Base-by-base conservation (phyloP, 352 stramenopile genomes). In the Globisporangium iwayamae region DNA sequence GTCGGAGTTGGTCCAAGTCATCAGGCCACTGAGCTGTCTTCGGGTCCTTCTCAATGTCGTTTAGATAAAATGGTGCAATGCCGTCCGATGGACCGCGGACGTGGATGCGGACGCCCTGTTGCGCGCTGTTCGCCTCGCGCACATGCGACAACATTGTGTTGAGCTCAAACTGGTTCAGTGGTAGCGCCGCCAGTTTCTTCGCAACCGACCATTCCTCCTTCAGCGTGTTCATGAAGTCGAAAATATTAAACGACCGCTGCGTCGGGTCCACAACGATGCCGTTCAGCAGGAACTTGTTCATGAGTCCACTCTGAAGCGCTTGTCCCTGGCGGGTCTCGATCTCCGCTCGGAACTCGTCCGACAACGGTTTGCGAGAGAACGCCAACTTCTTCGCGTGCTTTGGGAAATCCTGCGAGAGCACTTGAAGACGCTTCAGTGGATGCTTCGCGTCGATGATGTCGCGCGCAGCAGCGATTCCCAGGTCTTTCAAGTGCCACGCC, bases 381-480 rank as follows among this genome's bases (percentile, higher is more conserved):
- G 81, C 83, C 52, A 95, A 66, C 65, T 87, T 87, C 58, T 83
- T 89, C 3, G 80, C 86, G 28, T 95, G 83, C 34, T 89, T 73
- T 0, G 94, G 94, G 57, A 98, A 98, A 64, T 98, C 89, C 57
- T 97, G 86, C 1, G 90, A 85, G 7, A 97, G 74, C 18, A 86
- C 78, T 54, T 89, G 75, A 50, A 98, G 75, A 18, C 73, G 80
- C 39, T 79, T 78, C 0, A 98, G 70, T 4, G 91, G 87, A 54
- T 96, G 81, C 39, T 86, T 82, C 8, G 86, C 73, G 25, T 81
- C 77, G 7, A 93, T 39, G 13, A 97, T 86, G 38, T 90, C 76
- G 55, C 76, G 76, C 5, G 83, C 69, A 18, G 90, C 87, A 57
- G 93, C 85, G 16, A 97, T 70, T 14, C 90, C 90, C 14, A 98